Evolutionary conservation across 768 basidiomycete species (phyloP), one percentile per base, ranked within the genome.

Genomic region (Leccinum obscurum): DNA sequence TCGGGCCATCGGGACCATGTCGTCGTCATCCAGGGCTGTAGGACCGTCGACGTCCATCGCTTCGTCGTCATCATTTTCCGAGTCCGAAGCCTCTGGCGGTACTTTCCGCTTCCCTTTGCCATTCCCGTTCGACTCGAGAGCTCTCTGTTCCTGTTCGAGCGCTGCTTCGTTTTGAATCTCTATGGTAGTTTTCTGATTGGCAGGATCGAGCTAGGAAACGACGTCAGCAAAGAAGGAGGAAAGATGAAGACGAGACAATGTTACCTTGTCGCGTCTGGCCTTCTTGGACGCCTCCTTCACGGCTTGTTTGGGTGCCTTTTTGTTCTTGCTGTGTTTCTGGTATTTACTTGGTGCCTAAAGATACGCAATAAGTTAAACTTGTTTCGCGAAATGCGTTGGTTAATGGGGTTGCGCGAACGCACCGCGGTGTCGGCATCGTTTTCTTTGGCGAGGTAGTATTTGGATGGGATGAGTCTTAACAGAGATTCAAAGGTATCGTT

Each of bases 281-380:
- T 93, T 94, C 75, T 90, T 93, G 13, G 90, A 86, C 2, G 88
- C 90, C 74, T 95, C 93, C 71, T 95, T 94, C 39, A 92, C 80
- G 46, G 88, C 88, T 68, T 95, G 93, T 69, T 92, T 94, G 3
- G 89, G 84, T 24, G 88, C 84, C 64, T 90, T 89, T 77, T 83
- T 81, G 65, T 93, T 91, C 76, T 93, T 95, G 76, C 87, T 94
- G 74, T 93, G 88, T 72, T 93, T 93, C 64, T 90, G 89, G 70
- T 87, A 93, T 72, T 87, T 93, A 24, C 83, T 85, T 6, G 83
- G 78, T 85, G 57, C 34, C 49, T 61, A 34, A 26, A 51, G 15
- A 39, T 7, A 17, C 14, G 2, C 13, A 37, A 39, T 39, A 0
- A 17, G 37, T 39, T 1, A 7, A 0, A 7, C 11, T 34, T 11